These are phyloP conservation scores for Aureobasidium sp. DNA, from an alignment of 2,329 filamentous ascomycete species.

Conservation along the genomic window DNA sequence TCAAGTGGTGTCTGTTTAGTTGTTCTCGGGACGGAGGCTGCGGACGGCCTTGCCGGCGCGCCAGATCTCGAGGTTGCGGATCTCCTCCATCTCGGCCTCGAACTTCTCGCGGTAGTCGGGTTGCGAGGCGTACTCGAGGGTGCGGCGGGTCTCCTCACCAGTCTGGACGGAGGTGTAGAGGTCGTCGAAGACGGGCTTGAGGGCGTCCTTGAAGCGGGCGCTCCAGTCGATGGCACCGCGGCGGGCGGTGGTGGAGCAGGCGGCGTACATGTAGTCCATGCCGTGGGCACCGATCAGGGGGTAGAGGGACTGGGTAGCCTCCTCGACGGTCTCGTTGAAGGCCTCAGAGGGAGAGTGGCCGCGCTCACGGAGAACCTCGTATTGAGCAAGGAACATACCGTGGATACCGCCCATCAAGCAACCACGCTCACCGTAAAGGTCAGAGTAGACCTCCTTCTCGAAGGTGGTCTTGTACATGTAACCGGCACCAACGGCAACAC, in stretches of 20 bases:
- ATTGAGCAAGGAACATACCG: slow-evolving; percentile 99
- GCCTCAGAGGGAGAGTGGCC: slow-evolving; percentile 97
- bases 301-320: slow-evolving; percentile 97
- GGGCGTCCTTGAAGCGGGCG: slow-evolving; percentile 89
- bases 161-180: slow-evolving; percentile 90
- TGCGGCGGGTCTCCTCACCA: slow-evolving; percentile 91
- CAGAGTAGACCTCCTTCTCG: slow-evolving; percentile 99
- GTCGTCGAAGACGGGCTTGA: slow-evolving; percentile 98
- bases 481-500: slow-evolving; percentile 92
- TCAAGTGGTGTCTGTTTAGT: slow-evolving; percentile 18
- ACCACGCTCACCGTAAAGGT: slow-evolving; percentile 98
- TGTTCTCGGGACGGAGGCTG: slow-evolving; percentile 33
- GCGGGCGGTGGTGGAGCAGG: slow-evolving; percentile 96
- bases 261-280: slow-evolving; percentile 99
- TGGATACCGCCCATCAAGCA: slow-evolving; percentile 99
- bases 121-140: slow-evolving; percentile 94
- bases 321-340: slow-evolving; percentile 99
- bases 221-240: slow-evolving; percentile 99
- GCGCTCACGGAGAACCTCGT: slow-evolving; percentile 98
- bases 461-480: slow-evolving; percentile 99
- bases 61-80: slow-evolving; percentile 98
- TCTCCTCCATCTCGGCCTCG: slow-evolving; percentile 98
- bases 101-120: slow-evolving; percentile 94
- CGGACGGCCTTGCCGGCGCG: slow-evolving; percentile 95
- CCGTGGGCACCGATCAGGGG: slow-evolving; percentile 94